Base-by-base conservation (phyloP, 331 rosid species). In the Acacia concinna region DNA sequence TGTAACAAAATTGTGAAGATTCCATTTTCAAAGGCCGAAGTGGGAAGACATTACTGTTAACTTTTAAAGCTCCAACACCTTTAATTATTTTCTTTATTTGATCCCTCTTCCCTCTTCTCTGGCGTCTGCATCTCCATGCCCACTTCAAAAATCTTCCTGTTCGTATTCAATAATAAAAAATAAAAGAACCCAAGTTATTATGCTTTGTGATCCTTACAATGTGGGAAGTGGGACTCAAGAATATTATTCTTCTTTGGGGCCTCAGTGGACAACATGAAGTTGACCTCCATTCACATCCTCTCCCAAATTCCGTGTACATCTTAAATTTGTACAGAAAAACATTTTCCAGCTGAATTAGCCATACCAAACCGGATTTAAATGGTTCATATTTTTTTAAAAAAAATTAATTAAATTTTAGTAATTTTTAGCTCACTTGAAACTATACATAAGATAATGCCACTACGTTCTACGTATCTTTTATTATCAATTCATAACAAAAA, bases 151-250 rank as follows among this genome's bases (percentile, higher is more conserved):
- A 38, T 38, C 7, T 38, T 6, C 11, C 10, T 10, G 10, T 10
- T 38, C 43, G 11, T 38, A 9, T 11, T 15, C 20, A 25, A 56
- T 23, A 23, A 23, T 23, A 17, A 11, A 9, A 25, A 25, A 56
- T 0, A 25, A 56, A 23, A 14, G 7, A 13, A 31, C 12, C 15
- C 41, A 49, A 71, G 56, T n/a, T 35, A 40, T 49, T 67, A 3
- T 12, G 32, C 34, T 11, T 4, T 41, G 54, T 32, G 79, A 66
- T 73, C 80, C 64, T 63, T 32, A 21, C 62, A 81, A 34, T 32
- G 77, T 47, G 51, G 82, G 77, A 78, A 76, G 72, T 57, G 80
- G 47, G 84, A 69, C 74, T 69, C 14, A 69, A 41, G 74, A 43
- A 56, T 37, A 79, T 68, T 68, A 38, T 38, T 68, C 62, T 62